phyloP scores from a whole-genome alignment of 257 asterid species.

The Osmanthus fragrans region DNA sequence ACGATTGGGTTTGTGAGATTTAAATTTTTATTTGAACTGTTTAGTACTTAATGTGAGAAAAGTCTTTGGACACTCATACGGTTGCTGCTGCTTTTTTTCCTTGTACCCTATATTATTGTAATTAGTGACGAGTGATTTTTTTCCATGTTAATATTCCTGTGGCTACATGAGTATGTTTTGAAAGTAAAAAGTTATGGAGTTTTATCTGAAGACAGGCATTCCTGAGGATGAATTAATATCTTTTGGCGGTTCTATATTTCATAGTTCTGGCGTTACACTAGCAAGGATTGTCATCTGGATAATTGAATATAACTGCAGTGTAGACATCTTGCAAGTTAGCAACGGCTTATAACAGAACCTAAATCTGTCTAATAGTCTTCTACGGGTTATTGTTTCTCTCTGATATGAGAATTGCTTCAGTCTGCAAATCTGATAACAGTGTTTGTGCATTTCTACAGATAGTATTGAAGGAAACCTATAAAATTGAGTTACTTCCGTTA shows the following conservation, averaged over 20 bases:
- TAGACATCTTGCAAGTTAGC: not conserved
- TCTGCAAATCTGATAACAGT: not conserved
- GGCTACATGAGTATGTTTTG: not conserved
- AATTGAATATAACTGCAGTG: not conserved
- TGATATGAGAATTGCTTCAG: not conserved
- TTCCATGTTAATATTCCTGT: not conserved
- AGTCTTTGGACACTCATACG: not conserved
- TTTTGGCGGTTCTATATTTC: constrained; percentile 13
- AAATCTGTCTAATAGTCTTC: not conserved
- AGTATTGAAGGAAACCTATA: not conserved
- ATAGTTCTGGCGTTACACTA: not conserved
- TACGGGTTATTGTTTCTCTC: not conserved
- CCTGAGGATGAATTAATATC: constrained; percentile 13
- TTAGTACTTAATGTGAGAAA: constrained; percentile 9
- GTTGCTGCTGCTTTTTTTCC: constrained; percentile 13
- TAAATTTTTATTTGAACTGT: constrained; percentile 7
- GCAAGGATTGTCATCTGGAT: not conserved
- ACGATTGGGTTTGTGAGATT: not conserved
- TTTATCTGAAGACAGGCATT: constrained; percentile 6
- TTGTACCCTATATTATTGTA: not conserved
- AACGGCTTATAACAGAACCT: not conserved
- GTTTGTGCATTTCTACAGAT: not conserved
- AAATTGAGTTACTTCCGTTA: not conserved
- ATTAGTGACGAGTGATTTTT: not conserved
- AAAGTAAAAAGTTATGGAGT: not conserved